phyloP scores from a whole-genome alignment of 441 rosid genomes.

The Adansonia grandidieri region DNA sequence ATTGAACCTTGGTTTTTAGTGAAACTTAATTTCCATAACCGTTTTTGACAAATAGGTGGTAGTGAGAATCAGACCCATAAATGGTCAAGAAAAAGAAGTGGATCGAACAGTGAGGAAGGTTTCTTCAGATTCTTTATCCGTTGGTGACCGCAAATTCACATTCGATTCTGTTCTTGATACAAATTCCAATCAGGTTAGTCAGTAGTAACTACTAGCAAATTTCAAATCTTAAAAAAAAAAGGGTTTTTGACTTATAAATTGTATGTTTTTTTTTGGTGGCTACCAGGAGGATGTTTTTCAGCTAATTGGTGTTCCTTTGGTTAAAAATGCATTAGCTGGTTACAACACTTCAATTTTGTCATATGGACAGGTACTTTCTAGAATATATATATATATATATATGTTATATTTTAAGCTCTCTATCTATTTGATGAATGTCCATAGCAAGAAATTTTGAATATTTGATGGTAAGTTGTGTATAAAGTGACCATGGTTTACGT shows the following conservation, averaged over 20 bases:
- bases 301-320: slow-evolving; percentile 77
- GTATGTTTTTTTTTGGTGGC: slow-evolving; percentile 34
- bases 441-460: background rate
- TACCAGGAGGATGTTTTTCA: slow-evolving; percentile 75
- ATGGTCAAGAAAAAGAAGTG: slow-evolving; percentile 45
- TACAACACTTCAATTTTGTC: slow-evolving; percentile 83
- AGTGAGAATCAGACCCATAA: slow-evolving; percentile 76
- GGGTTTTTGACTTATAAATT: slow-evolving; percentile 16
- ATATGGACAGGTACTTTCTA: slow-evolving; percentile 74
- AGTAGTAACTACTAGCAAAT: background rate
- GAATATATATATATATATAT: background rate
- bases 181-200: slow-evolving; percentile 69
- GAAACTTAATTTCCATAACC: background rate
- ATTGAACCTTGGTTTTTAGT: slow-evolving; percentile 13
- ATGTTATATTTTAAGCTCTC: background rate
- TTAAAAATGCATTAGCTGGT: slow-evolving; percentile 74
- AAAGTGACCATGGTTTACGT: background rate
- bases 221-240: background rate
- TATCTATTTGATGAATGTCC: background rate
- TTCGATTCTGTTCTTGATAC: slow-evolving; percentile 85
- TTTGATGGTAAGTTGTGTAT: slow-evolving; percentile 4
- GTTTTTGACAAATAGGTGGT: slow-evolving; percentile 51
- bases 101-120: slow-evolving; percentile 54
- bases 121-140: slow-evolving; percentile 59
- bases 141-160: slow-evolving; percentile 65